Evolutionary conservation across 768 basidiomycete species (phyloP).

Genomic region (Mycena vitilis): DNA sequence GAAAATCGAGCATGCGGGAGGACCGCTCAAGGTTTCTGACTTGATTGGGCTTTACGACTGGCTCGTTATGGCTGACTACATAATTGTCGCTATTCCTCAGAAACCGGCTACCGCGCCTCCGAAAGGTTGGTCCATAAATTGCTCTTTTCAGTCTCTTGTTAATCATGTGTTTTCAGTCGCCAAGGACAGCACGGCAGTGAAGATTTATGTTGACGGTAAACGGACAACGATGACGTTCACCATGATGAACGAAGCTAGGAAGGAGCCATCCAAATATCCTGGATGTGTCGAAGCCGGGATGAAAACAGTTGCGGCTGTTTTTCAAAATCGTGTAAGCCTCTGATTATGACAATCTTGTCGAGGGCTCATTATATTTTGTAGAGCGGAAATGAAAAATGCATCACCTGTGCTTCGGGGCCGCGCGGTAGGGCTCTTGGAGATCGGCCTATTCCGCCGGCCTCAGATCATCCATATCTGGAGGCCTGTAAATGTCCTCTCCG

Average conservation of each 20-base stretch:
- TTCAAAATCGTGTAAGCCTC: background rate
- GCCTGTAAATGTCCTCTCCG: constrained; percentile 13
- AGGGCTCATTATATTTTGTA: background rate
- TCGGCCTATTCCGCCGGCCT: background rate
- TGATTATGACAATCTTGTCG: background rate
- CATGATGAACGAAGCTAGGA: background rate
- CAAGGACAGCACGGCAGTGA: background rate
- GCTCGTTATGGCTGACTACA: background rate
- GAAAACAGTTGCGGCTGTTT: background rate
- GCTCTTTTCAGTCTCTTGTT: background rate
- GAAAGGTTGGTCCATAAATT: background rate
- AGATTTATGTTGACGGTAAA: background rate
- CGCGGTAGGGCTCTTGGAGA: background rate
- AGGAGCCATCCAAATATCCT: background rate
- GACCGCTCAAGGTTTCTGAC: background rate
- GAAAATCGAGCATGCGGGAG: background rate
- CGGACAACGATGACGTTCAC: background rate
- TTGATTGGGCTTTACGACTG: background rate
- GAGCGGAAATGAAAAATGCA: background rate
- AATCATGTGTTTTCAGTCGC: background rate
- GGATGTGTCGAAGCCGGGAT: constrained; percentile 3
- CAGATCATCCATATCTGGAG: background rate
- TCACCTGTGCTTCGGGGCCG: background rate
- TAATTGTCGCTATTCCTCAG: background rate
- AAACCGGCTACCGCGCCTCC: background rate